These are phyloP conservation scores for Achaetomium macrosporum DNA, from an alignment of 2,329 filamentous ascomycete genomes.

Conservation along the genomic window DNA sequence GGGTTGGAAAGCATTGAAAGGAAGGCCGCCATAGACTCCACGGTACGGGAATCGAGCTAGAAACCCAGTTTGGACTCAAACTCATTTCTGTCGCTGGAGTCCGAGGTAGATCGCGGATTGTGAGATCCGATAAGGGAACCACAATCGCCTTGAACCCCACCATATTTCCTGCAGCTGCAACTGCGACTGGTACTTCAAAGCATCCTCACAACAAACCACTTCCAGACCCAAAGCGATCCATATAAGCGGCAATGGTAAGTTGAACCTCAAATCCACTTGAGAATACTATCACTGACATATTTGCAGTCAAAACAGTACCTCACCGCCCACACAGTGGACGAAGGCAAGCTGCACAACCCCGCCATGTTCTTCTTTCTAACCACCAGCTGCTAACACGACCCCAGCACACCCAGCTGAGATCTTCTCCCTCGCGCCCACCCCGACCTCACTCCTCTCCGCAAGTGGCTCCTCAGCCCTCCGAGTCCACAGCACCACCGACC, in stretches of 20 bases:
- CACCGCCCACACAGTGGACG: constrained; percentile 82
- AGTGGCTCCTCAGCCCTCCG: constrained; percentile 80
- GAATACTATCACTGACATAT: constrained; percentile 14
- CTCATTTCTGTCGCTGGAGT: background rate
- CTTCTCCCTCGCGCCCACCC: constrained; percentile 73
- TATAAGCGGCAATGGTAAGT: constrained; percentile 35
- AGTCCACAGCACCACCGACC: constrained; percentile 66
- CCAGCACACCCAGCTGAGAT: constrained; percentile 79
- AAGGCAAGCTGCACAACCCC: constrained; percentile 43
- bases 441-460: constrained; percentile 68
- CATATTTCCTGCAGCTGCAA: constrained; percentile 14
- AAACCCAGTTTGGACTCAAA: background rate
- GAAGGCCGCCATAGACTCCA: no score
- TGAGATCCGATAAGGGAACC: constrained; percentile 9
- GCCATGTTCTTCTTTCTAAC: constrained; percentile 11
- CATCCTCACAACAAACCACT: constrained; percentile 9
- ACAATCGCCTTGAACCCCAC: constrained; percentile 13
- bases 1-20: background rate
- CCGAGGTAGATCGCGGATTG: background rate
- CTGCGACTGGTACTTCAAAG: constrained; percentile 6
- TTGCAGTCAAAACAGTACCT: constrained; percentile 94
- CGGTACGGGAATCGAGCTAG: background rate
- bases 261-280: no score
- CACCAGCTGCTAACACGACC: constrained; percentile 19
- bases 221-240: constrained; percentile 12